phyloP scores from a whole-genome alignment of 1,139 yeast species.

The Yamadazyma sp. region DNA sequence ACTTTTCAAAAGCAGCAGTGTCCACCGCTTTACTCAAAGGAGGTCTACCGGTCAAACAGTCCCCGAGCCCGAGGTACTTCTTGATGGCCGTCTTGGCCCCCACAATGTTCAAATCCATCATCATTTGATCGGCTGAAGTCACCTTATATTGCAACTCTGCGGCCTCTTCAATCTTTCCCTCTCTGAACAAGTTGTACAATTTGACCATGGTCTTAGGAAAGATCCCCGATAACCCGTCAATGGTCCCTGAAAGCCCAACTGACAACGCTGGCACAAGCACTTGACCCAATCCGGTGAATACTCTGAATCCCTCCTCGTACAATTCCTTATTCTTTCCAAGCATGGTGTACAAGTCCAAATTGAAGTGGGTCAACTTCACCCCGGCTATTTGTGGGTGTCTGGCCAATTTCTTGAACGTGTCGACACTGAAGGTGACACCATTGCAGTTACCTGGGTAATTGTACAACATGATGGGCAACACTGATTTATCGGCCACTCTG shows the following conservation, averaged over 20 bases:
- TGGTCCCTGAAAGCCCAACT: constrained; percentile 46
- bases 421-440: constrained; percentile 33
- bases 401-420: constrained; percentile 31
- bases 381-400: constrained; percentile 37
- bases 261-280: constrained; percentile 42
- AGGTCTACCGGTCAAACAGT: constrained; percentile 22
- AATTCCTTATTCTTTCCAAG: constrained; percentile 35
- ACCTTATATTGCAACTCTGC: constrained; percentile 37
- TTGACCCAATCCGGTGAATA: constrained; percentile 53
- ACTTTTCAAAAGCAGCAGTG: constrained; percentile 11
- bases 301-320: constrained; percentile 34
- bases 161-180: constrained; percentile 39
- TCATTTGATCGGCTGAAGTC: constrained; percentile 42
- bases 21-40: constrained; percentile 18
- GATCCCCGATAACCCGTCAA: constrained; percentile 45
- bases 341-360: constrained; percentile 35
- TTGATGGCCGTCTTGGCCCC: constrained; percentile 39
- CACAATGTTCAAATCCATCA: constrained; percentile 41
- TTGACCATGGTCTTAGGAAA: constrained; percentile 41
- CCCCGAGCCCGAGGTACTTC: constrained; percentile 21
- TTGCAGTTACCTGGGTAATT: constrained; percentile 42
- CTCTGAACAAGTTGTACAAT: constrained; percentile 26
- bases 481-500: constrained; percentile 29
- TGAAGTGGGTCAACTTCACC: constrained; percentile 41
- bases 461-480: constrained; percentile 35